Evolutionary conservation across 192 early-diverging fungal species (phyloP), one percentile per base, ranked within the genome.

Genomic region (Coemansia aciculifera): DNA sequence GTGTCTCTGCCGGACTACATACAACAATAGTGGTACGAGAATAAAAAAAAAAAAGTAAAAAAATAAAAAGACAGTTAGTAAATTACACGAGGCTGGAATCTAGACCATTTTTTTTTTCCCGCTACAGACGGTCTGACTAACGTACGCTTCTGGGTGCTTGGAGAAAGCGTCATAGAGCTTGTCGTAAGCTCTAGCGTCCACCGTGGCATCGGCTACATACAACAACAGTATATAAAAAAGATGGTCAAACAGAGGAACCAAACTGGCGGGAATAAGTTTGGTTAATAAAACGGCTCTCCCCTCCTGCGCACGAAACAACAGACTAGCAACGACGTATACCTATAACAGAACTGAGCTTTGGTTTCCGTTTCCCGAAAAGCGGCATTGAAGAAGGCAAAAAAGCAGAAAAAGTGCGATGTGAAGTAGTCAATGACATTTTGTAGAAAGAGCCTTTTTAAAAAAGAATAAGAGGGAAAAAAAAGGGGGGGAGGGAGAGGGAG

Each of bases 361-460:
- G 56, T 40, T 74, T 82, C 21, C 73, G 70, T 56, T 77, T 77
- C 44, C 79, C 79, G 70, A 82, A 82, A 4, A 82, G 64, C 51
- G 67, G 71, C 79, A 82, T 82, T 68, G 74, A 37, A 38, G 69
- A 81, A 59, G 73, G 67, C 24, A 77, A 74, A 49, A 77, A 44
- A 3, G 57, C 6, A 31, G 59, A 60, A 36, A 68, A 63, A 36
- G 69, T 37, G 51, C 69, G 69, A 69, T 69, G 52, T 43, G 63
- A 65, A 66, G 62, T 56, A 38, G 59, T 60, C 19, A 60, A 60
- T 2, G 59, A 60, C 59, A 60, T 60, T 37, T 49, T n/a, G 23
- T n/a, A 56, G 51, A 65, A 46, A 38, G 42, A 34, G 7, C 11
- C 7, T n/a, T n/a, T n/a, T n/a, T n/a, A n/a, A n/a, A n/a, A n/a